phyloP scores from a whole-genome alignment of 1,284 basidiomycete species.

The Ceratobasidium sp. region DNA sequence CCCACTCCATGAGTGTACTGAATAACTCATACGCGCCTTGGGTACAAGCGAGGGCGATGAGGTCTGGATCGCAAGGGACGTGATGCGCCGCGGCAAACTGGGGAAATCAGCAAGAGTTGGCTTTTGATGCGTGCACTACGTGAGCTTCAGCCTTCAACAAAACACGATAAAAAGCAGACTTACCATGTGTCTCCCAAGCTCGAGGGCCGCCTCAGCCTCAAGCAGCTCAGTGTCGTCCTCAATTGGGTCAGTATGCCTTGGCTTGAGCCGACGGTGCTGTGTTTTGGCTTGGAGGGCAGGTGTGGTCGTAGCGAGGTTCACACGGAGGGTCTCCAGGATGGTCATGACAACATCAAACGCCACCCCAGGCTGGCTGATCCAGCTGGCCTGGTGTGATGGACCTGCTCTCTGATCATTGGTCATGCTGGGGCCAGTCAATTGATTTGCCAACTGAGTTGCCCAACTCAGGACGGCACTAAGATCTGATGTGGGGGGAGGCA shows the following conservation, averaged over 20 bases:
- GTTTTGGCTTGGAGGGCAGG: too few relatives aligned
- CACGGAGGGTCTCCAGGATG: too few relatives aligned
- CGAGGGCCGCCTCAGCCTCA: not conserved
- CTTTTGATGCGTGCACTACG: not conserved
- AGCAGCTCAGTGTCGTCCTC: constrained; percentile 7
- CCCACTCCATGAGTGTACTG: constrained; percentile 1
- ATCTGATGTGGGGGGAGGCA: too few relatives aligned
- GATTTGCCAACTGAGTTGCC: too few relatives aligned
- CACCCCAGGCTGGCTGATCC: too few relatives aligned
- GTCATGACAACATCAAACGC: too few relatives aligned
- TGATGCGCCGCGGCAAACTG: not conserved
- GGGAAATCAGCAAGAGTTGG: constrained; percentile 4
- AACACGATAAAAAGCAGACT: not conserved
- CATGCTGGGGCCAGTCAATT: too few relatives aligned
- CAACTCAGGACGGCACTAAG: too few relatives aligned
- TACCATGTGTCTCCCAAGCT: not conserved
- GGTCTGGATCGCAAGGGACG: constrained; percentile 3
- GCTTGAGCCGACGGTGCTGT: too few relatives aligned
- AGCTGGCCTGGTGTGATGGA: too few relatives aligned
- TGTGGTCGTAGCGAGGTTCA: too few relatives aligned
- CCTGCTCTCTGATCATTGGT: too few relatives aligned
- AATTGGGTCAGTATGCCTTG: not conserved
- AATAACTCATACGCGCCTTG: not conserved
- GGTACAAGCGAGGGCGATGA: not conserved
- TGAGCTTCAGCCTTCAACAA: not conserved